phyloP scores from a whole-genome alignment of 176 grass and related monocot species.

The Ananas comosus region DNA sequence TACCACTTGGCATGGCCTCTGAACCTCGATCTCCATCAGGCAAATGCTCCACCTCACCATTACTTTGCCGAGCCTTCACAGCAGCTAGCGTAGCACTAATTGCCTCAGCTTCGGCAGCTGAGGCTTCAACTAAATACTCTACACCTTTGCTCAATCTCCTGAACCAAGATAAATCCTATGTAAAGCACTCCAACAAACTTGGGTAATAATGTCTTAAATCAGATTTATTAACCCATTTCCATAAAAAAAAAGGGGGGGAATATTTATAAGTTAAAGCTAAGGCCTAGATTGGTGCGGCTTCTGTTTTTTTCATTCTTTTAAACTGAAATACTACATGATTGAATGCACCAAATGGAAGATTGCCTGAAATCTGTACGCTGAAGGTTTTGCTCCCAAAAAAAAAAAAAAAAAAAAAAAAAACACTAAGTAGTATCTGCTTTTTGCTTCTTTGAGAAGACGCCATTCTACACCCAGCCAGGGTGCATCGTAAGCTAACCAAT shows the following conservation, averaged over 20 bases:
- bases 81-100: constrained; percentile 48
- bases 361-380: too few relatives aligned
- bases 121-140: constrained; percentile 46
- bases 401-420: background rate
- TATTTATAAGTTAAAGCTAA: too few relatives aligned
- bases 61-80: constrained; percentile 40
- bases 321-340: too few relatives aligned
- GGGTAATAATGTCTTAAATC: background rate
- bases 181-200: background rate
- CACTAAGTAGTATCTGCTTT: background rate
- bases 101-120: constrained; percentile 50
- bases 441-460: background rate
- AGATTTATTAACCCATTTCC: background rate
- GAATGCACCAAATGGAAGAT: too few relatives aligned
- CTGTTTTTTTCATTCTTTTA: too few relatives aligned
- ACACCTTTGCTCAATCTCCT: constrained; percentile 42
- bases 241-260: background rate
- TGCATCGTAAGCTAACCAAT: too few relatives aligned
- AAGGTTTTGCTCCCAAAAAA: background rate
- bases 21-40: constrained; percentile 24
- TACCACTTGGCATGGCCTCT: constrained; percentile 19
- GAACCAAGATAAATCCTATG: constrained; percentile 9
- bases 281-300: too few relatives aligned
- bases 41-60: constrained; percentile 19
- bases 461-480: too few relatives aligned